These are phyloP conservation scores for Myrica gale DNA, from an alignment of 306 rosid genomes.

Conservation along the genomic window DNA sequence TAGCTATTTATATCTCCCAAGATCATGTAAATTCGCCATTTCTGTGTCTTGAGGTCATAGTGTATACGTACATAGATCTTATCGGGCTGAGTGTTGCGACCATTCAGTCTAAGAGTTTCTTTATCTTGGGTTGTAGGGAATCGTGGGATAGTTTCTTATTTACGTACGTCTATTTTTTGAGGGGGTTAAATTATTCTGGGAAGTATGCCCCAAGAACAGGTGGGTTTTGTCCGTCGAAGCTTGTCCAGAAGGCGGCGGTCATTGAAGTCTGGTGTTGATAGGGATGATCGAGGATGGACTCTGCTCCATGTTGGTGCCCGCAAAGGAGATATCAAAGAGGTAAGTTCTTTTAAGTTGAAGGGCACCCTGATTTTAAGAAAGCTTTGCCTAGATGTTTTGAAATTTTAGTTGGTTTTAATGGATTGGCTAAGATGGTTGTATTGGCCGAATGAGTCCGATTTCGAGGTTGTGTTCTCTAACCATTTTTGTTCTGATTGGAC, in stretches of 20 bases:
- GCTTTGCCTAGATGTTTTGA: too few species aligned
- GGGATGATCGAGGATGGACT: slow-evolving; percentile 93
- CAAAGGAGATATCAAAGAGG: slow-evolving; percentile 75
- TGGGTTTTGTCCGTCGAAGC: slow-evolving; percentile 38
- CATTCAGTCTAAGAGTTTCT: neutral
- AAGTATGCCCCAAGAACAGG: slow-evolving; percentile 43
- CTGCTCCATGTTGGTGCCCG: slow-evolving; percentile 69
- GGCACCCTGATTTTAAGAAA: too few species aligned
- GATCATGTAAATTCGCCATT: slow-evolving; percentile 35
- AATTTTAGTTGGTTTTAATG: too few species aligned
- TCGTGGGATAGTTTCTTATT: neutral
- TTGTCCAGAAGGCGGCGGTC: slow-evolving; percentile 65
- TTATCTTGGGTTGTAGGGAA: neutral
- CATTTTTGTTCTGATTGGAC: too few species aligned
- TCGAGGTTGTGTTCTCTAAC: too few species aligned
- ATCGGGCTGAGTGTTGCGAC: neutral
- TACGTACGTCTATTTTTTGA: neutral
- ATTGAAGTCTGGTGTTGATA: slow-evolving; percentile 42
- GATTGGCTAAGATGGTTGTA: too few species aligned
- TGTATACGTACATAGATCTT: neutral
- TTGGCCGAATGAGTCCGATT: too few species aligned
- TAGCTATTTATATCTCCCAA: neutral
- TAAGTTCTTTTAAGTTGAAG: slow-evolving; percentile 5
- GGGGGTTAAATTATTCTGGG: slow-evolving; percentile 13
- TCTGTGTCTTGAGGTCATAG: neutral